Evolutionary conservation across 2,329 filamentous ascomycete species (phyloP).

Genomic region (Talaromyces sp.): DNA sequence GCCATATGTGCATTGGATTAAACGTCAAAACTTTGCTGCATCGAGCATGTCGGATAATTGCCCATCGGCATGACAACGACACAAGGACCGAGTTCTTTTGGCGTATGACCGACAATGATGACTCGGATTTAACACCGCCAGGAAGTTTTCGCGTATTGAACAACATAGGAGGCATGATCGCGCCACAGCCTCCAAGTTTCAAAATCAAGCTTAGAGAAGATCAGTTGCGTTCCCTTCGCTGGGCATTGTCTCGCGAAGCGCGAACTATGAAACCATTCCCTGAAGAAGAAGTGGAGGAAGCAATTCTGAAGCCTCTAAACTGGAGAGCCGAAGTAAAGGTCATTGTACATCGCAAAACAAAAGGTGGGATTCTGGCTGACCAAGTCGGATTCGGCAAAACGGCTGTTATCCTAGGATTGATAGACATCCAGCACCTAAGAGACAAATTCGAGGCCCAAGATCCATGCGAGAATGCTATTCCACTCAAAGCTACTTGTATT

Average conservation of each 20-base stretch:
- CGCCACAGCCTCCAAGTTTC: conserved; percentile 32
- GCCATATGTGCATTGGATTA: conserved; percentile 34
- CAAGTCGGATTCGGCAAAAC: conserved; percentile 65
- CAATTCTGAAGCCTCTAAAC: conserved; percentile 41
- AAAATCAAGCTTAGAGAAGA: conserved; percentile 40
- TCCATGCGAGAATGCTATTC: conserved; percentile 24
- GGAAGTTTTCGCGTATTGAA: conserved; percentile 37
- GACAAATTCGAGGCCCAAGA: conserved; percentile 12
- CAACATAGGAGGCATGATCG: conserved; percentile 34
- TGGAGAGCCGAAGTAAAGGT: conserved; percentile 53
- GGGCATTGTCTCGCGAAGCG: conserved; percentile 55
- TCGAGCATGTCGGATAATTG: conserved; percentile 26
- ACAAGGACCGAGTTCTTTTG: conserved; percentile 28
- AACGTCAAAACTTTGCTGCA: conserved; percentile 34
- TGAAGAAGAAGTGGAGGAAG: conserved; percentile 55
- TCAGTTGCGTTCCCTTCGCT: conserved; percentile 51
- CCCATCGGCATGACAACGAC: conserved; percentile 3
- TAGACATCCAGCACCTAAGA: conserved; percentile 40
- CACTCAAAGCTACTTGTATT: conserved; percentile 54
- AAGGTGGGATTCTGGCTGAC: conserved; percentile 59
- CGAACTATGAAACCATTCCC: conserved; percentile 34
- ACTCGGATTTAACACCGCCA: conserved; percentile 26
- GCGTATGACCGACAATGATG: conserved; percentile 45
- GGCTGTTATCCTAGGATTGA: conserved; percentile 51
- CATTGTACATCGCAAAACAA: conserved; percentile 30